Evolutionary conservation across 148 eudicot species (phyloP).

Genomic region (Vaccinium vitisidaea): DNA sequence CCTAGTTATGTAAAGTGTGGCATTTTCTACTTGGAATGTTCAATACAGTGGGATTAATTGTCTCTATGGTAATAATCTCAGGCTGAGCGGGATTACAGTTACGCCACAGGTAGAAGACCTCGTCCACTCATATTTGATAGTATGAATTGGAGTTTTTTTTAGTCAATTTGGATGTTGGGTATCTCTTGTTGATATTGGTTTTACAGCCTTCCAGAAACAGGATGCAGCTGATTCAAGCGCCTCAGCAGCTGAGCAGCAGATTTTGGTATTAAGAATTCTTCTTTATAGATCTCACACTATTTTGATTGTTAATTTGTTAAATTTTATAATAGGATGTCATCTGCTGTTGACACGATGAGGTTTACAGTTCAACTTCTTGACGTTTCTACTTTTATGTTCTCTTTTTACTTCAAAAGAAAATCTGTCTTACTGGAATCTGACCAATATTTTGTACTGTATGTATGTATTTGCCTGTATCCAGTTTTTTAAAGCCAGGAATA

Average conservation of each 20-base stretch:
- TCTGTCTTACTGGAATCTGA: neutral
- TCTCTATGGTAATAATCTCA: constrained; percentile 19
- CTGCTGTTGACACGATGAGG: neutral
- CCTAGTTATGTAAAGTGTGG: neutral
- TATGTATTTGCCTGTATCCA: neutral
- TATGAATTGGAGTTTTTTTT: neutral
- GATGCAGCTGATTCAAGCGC: constrained; percentile 50
- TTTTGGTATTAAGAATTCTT: constrained; percentile 53
- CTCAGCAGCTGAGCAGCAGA: constrained; percentile 87
- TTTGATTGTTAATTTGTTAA: neutral
- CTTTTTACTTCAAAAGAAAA: neutral
- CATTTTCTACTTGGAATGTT: neutral
- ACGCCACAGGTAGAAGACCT: constrained; percentile 39
- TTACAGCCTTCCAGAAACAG: constrained; percentile 54
- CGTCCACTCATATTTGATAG: neutral
- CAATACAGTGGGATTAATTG: neutral
- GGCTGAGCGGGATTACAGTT: constrained; percentile 35
- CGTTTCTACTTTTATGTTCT: neutral
- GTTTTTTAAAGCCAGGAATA: neutral
- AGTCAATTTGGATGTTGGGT: neutral
- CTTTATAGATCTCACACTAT: neutral
- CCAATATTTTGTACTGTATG: neutral
- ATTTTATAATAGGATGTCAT: neutral
- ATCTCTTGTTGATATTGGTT: constrained; percentile 12
- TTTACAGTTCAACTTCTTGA: neutral